Percentiles rank a stretch among this genome's conserved stretches.
Conservation (phyloP, 1,284 basidiomycete genomes). For the Moesziomyces parantarcticus region DNA sequence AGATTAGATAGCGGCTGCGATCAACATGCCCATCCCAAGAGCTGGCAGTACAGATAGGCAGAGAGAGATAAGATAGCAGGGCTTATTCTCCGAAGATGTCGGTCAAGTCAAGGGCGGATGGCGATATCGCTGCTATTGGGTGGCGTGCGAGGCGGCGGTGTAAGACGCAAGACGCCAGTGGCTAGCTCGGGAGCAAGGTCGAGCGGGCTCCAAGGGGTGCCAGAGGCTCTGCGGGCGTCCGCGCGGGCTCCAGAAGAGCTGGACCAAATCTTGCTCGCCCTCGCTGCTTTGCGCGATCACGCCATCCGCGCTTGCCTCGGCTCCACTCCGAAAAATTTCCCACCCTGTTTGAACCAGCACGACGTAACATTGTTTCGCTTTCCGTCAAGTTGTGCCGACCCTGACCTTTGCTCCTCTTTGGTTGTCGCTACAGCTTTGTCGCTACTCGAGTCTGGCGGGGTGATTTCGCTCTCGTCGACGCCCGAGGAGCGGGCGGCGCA, state of each 20-base stretch:
- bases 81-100: neutral
- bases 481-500: constrained; percentile 15
- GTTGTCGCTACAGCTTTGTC: constrained; percentile 17
- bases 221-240: constrained; percentile 10
- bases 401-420: constrained; percentile 1
- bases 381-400: neutral
- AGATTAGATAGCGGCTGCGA: constrained; percentile 22
- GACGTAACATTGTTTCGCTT: neutral
- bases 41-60: too few relatives aligned
- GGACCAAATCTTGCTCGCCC: neutral
- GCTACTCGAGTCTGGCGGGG: constrained; percentile 33
- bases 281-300: constrained; percentile 7
- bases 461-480: constrained; percentile 34
- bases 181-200: too few relatives aligned
- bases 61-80: neutral
- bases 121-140: too few relatives aligned
- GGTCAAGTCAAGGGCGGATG: too few relatives aligned
- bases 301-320: constrained; percentile 27
- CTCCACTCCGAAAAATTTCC: neutral
- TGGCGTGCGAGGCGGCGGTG: neutral
- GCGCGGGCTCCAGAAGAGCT: constrained; percentile 36
- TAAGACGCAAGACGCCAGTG: neutral
- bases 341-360: too few relatives aligned
- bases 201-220: constrained; percentile 10
- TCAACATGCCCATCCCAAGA: neutral